A percentile compares a stretch with the other conserved stretches of the same genome.
phyloP scores from a whole-genome alignment of 257 asterid genomes.

The Asclepias syriaca region DNA sequence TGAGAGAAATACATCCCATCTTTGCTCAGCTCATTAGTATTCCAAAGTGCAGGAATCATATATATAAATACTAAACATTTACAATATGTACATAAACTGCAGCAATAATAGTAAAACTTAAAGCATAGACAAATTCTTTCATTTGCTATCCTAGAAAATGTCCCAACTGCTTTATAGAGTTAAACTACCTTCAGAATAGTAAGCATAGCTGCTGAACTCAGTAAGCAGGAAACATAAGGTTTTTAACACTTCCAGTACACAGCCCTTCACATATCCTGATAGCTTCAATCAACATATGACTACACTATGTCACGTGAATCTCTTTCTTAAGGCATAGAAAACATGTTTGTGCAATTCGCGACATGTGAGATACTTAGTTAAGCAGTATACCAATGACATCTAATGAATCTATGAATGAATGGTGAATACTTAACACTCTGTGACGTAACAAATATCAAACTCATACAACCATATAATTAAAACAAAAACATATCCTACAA shows the following conservation, averaged over 20 bases:
- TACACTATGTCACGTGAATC: neutral
- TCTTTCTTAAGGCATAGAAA: neutral
- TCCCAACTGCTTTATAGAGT: neutral
- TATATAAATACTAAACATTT: neutral
- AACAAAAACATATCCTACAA: neutral
- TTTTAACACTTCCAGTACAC: too few species aligned
- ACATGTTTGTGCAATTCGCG: neutral
- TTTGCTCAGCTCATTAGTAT: neutral
- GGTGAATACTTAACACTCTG: neutral
- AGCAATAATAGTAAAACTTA: neutral
- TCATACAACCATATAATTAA: neutral
- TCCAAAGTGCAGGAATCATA: neutral
- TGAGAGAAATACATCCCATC: neutral
- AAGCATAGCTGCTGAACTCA: neutral
- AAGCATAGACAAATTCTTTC: neutral
- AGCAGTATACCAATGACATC: neutral
- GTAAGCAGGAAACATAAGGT: neutral
- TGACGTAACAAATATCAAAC: neutral
- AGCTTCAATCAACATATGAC: neutral
- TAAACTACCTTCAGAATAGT: neutral
- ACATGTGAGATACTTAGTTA: neutral
- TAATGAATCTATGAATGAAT: neutral
- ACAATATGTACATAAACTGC: neutral
- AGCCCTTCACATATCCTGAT: neutral
- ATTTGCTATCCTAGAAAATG: neutral